Evolutionary conservation across 257 asterid genomes (phyloP), one percentile per base, ranked within the genome.

Genomic region (Cordia subcordata): DNA sequence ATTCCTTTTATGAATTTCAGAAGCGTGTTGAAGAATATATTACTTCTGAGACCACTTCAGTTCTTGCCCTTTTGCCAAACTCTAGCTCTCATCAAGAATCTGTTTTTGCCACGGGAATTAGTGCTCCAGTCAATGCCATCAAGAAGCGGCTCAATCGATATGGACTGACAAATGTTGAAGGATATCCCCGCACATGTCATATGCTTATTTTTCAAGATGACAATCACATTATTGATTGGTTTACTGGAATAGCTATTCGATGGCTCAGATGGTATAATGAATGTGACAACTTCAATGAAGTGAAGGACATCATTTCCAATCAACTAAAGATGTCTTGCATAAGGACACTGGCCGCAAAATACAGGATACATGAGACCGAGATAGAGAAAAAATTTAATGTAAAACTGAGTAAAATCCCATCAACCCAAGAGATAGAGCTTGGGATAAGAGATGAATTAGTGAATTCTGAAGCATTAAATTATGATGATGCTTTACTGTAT

Each of bases 271-370:
- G 99, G 97, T 84, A 81, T 65, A 66, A 54, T 1, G 83, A 76
- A 56, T 82, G 87, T 49, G 81, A 80, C 64, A 92, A 92, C 71
- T 78, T 82, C n/a, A 50, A 23, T 58, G 87, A 86, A 68, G 80
- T 91, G 60, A 88, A 84, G 71, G 72, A 64, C 40, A 68, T 84
- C 17, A 80, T 92, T 38, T 82, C 85, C 10, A 55, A 80, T 62
- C 89, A 86, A 74, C 63, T 92, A 60, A 75, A 94, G 50, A 76
- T 81, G 87, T 82, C 95, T 4, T 92, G 99, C 82, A 72, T 88
- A 21, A 62, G 47, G 15, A 42, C 47, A 42, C 15, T 42, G 15
- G 47, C 47, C 10, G 84, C 79, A 1, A 92, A 92, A 64, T 86
- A 92, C 27, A 84, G 86, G 68, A 82, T 83, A 37, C 82, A 86